Evolutionary conservation across 2,329 filamentous ascomycete genomes (phyloP).

Genomic region (Ascochyta fabae): DNA sequence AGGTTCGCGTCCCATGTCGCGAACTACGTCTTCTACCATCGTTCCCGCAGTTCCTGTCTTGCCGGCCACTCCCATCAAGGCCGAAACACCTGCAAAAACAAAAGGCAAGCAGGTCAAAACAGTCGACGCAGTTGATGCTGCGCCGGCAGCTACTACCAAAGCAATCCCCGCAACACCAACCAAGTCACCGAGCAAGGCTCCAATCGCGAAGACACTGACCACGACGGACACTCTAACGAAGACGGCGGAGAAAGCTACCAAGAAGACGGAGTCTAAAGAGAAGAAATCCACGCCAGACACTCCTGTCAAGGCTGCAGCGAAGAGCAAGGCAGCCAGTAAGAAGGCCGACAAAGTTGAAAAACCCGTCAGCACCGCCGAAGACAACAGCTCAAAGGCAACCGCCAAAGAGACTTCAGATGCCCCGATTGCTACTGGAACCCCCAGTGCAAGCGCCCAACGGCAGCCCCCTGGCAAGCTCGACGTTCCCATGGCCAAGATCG

Average conservation of each 20-base stretch:
- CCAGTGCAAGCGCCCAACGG: slow-evolving; percentile 36
- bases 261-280: slow-evolving; percentile 23
- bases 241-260: background rate
- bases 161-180: slow-evolving; percentile 30
- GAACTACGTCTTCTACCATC: slow-evolving; percentile 41
- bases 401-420: slow-evolving; percentile 22
- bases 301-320: slow-evolving; percentile 26
- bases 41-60: slow-evolving; percentile 51
- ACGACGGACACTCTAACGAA: slow-evolving; percentile 22
- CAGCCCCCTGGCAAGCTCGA: slow-evolving; percentile 57
- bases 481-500: slow-evolving; percentile 48
- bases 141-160: slow-evolving; percentile 4
- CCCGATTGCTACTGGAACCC: slow-evolving; percentile 14
- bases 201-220: slow-evolving; percentile 18
- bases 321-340: slow-evolving; percentile 28
- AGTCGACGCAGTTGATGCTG: slow-evolving; percentile 5
- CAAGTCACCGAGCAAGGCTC: slow-evolving; percentile 21
- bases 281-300: slow-evolving; percentile 24
- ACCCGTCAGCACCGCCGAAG: slow-evolving; percentile 9
- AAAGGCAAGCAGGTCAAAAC: slow-evolving; percentile 29
- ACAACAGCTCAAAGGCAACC: slow-evolving; percentile 17
- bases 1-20: slow-evolving; percentile 41
- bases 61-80: slow-evolving; percentile 45
- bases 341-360: slow-evolving; percentile 19
- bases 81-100: slow-evolving; percentile 39